Evolutionary conservation across 2,329 filamentous ascomycete species (phyloP), one percentile per base, ranked within the genome.

Genomic region (Fusarium succisae): DNA sequence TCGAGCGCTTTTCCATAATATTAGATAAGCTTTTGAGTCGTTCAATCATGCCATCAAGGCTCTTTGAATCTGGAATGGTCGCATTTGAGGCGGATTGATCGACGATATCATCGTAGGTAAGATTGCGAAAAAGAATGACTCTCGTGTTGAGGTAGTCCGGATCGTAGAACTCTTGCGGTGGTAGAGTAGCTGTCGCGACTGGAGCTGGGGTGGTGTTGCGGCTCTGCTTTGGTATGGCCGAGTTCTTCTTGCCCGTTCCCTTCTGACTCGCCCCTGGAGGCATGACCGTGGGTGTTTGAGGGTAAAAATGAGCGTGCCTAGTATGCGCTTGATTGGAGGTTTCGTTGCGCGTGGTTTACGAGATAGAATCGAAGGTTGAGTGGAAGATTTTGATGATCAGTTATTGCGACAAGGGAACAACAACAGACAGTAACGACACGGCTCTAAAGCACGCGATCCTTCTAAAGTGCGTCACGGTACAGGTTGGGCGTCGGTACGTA

Each of bases 121-220:
- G 84, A 69, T 89, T 89, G 66, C 88, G 87, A 79, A 89, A 89
- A 72, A 84, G 85, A 74, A 88, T 88, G 76, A 88, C 89, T 76
- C 84, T 87, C 28, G 93, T 89, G 66, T 92, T 89, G 59, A 95
- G 88, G 79, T 92, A 93, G 63, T 92, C 88, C 28, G 91, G 90
- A 68, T 90, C 87, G 77, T 88, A 85, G 62, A 84, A 83, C 63
- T 90, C 86, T 76, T 88, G 85, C 10, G 87, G 85, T 5, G 89
- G 89, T 44, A 90, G 86, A 81, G 76, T 87, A 78, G 84, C 87
- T 79, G 81, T 87, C 76, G 78, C 75, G 30, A 79, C 76, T 17
- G 82, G 81, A 47, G 80, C 81, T 41, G 93, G 94, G 22, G 93
- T 96, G 41, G 92, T 94, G 82, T 95, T 95, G 79, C 93, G 91